phyloP scores from a whole-genome alignment of 1,284 basidiomycete species.

The Rhodotorula sp. region DNA sequence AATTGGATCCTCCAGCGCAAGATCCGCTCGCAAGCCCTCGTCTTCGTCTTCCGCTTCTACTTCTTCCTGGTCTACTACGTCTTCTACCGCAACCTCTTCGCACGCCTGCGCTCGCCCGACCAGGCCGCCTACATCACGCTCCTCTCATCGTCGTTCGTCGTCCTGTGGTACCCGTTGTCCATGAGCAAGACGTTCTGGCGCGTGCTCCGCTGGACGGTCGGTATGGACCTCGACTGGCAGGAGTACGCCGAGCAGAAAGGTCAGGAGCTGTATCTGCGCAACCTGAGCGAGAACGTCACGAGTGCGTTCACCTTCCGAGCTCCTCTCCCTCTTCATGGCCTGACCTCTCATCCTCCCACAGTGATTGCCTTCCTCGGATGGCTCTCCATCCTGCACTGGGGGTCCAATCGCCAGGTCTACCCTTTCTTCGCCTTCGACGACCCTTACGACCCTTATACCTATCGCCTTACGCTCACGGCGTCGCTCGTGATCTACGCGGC shows the following conservation, averaged over 20 bases:
- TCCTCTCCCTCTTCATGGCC: slow-evolving; percentile 43
- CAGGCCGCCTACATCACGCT: slow-evolving; percentile 57
- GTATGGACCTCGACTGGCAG: slow-evolving; percentile 55
- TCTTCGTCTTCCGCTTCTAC: slow-evolving; percentile 55
- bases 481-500: slow-evolving; percentile 58
- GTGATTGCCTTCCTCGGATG: slow-evolving; percentile 50
- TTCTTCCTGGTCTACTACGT: slow-evolving; percentile 47
- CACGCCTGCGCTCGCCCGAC: slow-evolving; percentile 49
- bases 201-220: slow-evolving; percentile 53
- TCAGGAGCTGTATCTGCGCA: slow-evolving; percentile 56
- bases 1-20: slow-evolving; percentile 58
- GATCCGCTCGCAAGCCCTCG: slow-evolving; percentile 57
- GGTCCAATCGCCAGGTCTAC: slow-evolving; percentile 58
- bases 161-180: slow-evolving; percentile 59
- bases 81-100: slow-evolving; percentile 55
- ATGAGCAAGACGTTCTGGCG: slow-evolving; percentile 56
- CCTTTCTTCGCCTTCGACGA: slow-evolving; percentile 60
- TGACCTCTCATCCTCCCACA: not conserved
- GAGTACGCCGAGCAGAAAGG: slow-evolving; percentile 52
- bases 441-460: slow-evolving; percentile 59
- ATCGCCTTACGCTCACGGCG: slow-evolving; percentile 58
- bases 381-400: slow-evolving; percentile 59
- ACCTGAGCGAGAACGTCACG: slow-evolving; percentile 60
- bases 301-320: slow-evolving; percentile 49
- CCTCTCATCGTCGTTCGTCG: slow-evolving; percentile 57